Evolutionary conservation across 2,329 filamentous ascomycete genomes (phyloP).

Genomic region (Penicillium sp.): DNA sequence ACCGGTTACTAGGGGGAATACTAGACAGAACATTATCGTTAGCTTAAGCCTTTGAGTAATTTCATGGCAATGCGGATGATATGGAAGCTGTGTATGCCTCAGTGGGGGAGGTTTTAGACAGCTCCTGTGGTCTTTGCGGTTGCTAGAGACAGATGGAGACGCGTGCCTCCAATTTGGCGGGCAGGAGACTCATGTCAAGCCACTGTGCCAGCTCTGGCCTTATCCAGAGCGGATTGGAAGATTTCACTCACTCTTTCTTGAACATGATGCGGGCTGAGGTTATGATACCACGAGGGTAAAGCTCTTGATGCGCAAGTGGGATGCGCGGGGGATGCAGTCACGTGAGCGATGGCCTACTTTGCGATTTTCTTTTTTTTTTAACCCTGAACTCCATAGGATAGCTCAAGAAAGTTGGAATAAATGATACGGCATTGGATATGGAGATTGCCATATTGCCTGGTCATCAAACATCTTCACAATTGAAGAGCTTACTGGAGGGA

Average conservation of each 20-base stretch:
- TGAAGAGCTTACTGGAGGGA: no score
- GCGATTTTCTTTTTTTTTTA: constrained; percentile 1
- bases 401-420: no score
- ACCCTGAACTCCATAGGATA: constrained; percentile 5
- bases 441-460: no score
- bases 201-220: not conserved
- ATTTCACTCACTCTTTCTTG: constrained; percentile 75
- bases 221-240: no score
- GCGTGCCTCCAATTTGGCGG: not conserved
- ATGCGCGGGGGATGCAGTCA: constrained; percentile 29
- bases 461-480: no score
- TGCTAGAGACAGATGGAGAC: not conserved
- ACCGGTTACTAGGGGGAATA: constrained; percentile 74
- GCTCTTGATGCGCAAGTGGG: constrained; percentile 21
- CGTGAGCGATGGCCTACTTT: not conserved
- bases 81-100: not conserved
- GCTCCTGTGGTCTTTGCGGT: not conserved
- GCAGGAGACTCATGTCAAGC: not conserved
- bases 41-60: constrained; percentile 5
- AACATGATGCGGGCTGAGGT: constrained; percentile 62
- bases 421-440: no score
- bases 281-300: constrained; percentile 5
- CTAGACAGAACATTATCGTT: constrained; percentile 45
- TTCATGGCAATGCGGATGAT: constrained; percentile 4
- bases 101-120: not conserved